Base-by-base conservation (phyloP, 1,284 basidiomycete species). In the Sanghuangporus weigelae region DNA sequence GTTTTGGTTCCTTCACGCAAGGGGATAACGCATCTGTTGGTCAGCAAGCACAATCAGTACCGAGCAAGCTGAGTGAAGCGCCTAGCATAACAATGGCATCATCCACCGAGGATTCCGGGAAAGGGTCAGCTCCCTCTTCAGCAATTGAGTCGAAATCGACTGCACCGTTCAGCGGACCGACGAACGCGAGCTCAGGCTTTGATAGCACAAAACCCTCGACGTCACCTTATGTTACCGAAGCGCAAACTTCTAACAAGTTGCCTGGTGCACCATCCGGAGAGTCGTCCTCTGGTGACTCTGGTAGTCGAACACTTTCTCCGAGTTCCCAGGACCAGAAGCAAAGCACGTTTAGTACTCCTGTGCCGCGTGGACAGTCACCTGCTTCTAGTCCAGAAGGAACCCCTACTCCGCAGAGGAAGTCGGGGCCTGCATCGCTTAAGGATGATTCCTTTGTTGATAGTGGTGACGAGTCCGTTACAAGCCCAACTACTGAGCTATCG, bases 1-100 rank as follows among this genome's bases (percentile, higher is more conserved):
- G 71, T 10, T 77, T 76, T 63, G 60, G 71, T 38, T 69, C 70
- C 10, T 76, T 75, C 61, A 72, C 74, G 11, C 67, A 68, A 35
- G 63, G 68, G 3, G 73, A 75, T 12, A 65, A 71, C 2, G 70
- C 72, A 21, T 63, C 69, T 1, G 75, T 78, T 60, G 70, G 71
- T 7, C 55, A 69, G 31, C 66, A 60, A 19, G 55, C 62, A 26
- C 66, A 4, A 50, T 19, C 26, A 11, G 7, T 39, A 7, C 57
- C 21, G n/a, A 68, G 39, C 63, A 70, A 60, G 46, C 40, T 56
- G n/a, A 59, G 38, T 55, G 57, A 46, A 38, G 46, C 61, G 23
- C 67, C 66, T 12, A 46, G 64, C 49, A 50, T 62, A 31, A 26
- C 60, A 11, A 61, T 59, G 54, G 57, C 64, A 10, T 51, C 64